Percentiles rank a stretch among this genome's conserved stretches.
These are phyloP conservation scores for Rhizopus arrhizus DNA, from an alignment of 371 early-diverging fungal species.

Conservation along the genomic window DNA sequence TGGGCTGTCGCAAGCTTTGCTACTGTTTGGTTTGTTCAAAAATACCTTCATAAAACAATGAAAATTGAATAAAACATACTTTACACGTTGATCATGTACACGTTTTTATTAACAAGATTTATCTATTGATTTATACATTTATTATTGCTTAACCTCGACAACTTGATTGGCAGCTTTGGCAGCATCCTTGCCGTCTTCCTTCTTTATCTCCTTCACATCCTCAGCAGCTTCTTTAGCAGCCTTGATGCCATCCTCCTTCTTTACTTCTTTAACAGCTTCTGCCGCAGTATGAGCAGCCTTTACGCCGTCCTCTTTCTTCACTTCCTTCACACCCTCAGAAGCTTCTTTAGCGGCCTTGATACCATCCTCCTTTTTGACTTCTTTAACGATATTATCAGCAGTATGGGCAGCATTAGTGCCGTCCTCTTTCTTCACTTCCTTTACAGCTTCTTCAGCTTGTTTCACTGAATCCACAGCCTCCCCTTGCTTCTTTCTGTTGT, in stretches of 20 bases:
- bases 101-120: not conserved
- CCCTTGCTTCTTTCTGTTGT: not conserved
- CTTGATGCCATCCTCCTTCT: conserved; percentile 5
- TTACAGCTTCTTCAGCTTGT: conserved; percentile 13
- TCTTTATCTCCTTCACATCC: too few species aligned
- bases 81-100: not conserved
- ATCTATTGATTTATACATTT: not conserved
- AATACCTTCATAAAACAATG: conserved; percentile 46
- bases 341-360: conserved; percentile 9
- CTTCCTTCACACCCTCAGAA: not conserved
- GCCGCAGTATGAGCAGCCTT: conserved; percentile 1
- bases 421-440: conserved; percentile 19
- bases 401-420: conserved; percentile 12
- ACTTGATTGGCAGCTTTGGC: not conserved
- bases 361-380: conserved; percentile 18
- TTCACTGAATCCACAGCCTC: conserved; percentile 5
- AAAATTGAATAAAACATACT: conserved; percentile 38
- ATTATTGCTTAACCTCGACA: not conserved
- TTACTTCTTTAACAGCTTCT: conserved; percentile 9
- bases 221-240: not conserved
- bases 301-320: not conserved
- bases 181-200: conserved; percentile 1
- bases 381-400: conserved; percentile 6
- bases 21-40: conserved; percentile 36
- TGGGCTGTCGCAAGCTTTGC: conserved; percentile 44